Conservation (phyloP, 2,329 filamentous ascomycete genomes). For the Sclerotinia borealis region DNA sequence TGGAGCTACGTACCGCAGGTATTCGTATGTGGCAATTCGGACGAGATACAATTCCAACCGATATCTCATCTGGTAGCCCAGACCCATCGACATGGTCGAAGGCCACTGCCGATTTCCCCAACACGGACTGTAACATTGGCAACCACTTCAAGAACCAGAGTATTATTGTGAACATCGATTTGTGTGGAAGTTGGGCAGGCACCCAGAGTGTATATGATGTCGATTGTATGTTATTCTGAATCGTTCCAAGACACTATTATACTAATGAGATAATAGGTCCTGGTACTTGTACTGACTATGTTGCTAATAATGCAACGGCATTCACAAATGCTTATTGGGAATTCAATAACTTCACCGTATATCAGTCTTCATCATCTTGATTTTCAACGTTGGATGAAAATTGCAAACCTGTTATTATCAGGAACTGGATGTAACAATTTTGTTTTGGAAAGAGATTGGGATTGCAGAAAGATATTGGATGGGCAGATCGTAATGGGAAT, state of each 20-base stretch:
- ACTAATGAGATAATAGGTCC: constrained; percentile 17
- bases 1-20: constrained; percentile 40
- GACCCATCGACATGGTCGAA: constrained; percentile 41
- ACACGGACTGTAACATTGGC: constrained; percentile 61
- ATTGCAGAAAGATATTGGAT: not conserved
- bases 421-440: not conserved
- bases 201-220: constrained; percentile 31
- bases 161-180: constrained; percentile 75
- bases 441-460: not conserved
- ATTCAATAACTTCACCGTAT: constrained; percentile 28
- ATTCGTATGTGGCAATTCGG: constrained; percentile 49
- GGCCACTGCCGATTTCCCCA: constrained; percentile 43
- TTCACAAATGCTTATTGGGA: constrained; percentile 31
- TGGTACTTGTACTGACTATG: constrained; percentile 24
- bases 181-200: constrained; percentile 88
- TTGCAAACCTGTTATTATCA: not conserved
- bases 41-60: constrained; percentile 38
- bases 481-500: not conserved
- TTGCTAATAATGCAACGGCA: constrained; percentile 28
- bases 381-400: not conserved
- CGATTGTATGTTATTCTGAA: constrained; percentile 21
- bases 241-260: not conserved
- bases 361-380: constrained; percentile 15
- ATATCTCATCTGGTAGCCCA: constrained; percentile 39
- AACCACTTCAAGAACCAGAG: constrained; percentile 65